Conservation (phyloP, 2,329 filamentous ascomycete species). For the Elsinoe australis region DNA sequence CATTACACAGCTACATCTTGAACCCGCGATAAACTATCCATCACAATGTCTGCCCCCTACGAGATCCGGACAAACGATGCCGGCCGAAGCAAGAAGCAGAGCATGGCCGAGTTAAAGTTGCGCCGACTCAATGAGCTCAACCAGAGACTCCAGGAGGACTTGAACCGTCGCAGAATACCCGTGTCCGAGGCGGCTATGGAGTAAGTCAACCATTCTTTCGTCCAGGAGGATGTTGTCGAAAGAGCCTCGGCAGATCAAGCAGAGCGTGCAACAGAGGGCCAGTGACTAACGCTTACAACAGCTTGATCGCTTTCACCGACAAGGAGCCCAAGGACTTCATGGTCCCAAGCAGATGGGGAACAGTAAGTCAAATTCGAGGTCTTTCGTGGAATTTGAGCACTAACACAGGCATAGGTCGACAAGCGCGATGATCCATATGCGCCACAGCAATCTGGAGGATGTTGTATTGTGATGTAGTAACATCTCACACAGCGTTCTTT, state of each 20-base stretch:
- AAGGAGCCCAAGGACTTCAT: slow-evolving; percentile 93
- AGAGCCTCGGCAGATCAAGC: too few species aligned
- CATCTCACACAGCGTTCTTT: slow-evolving; percentile 2
- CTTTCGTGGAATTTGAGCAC: slow-evolving; percentile 12
- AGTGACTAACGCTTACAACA: slow-evolving; percentile 39
- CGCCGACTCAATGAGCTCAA: slow-evolving; percentile 94
- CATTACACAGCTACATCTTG: slow-evolving; percentile 2
- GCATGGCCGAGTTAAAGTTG: slow-evolving; percentile 97
- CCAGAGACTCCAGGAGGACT: slow-evolving; percentile 87
- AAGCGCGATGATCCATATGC: slow-evolving; percentile 98
- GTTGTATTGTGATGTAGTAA: slow-evolving; percentile 86
- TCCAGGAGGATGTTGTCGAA: too few species aligned
- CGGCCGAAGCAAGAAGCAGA: slow-evolving; percentile 90
- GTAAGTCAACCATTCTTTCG: slow-evolving; percentile 31
- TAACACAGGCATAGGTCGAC: slow-evolving; percentile 54
- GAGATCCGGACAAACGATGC: slow-evolving; percentile 59
- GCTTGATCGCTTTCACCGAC: slow-evolving; percentile 96
- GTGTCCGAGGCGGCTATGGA: slow-evolving; percentile 77
- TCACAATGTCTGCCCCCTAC: slow-evolving; percentile 52
- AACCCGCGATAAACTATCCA: neutral
- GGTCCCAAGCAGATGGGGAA: slow-evolving; percentile 95
- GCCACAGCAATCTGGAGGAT: slow-evolving; percentile 84
- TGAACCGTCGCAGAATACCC: slow-evolving; percentile 90
- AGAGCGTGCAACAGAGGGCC: too few species aligned
- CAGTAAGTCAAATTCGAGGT: slow-evolving; percentile 39